Evolutionary conservation across 331 rosid species (phyloP).

Genomic region (Erythrophleum ivorense): DNA sequence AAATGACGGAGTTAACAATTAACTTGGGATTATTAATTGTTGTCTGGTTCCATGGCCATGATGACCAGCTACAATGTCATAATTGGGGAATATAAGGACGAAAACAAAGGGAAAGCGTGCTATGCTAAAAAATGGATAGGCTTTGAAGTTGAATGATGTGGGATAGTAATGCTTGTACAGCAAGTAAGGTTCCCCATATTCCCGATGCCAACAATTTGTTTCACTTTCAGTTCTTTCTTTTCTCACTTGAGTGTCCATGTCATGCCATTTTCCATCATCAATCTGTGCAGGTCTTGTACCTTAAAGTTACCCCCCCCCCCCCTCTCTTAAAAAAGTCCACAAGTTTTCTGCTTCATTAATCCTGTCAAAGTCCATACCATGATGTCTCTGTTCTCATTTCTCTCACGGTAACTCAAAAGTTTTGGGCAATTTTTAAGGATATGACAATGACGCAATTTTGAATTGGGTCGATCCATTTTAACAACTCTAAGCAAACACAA

Average conservation of each 20-base stretch:
- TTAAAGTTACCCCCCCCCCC: background rate
- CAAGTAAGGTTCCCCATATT: conserved; percentile 23
- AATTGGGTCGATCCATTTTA: no score
- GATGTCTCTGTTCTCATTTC: background rate
- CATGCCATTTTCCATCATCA: conserved; percentile 17
- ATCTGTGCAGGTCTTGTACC: background rate
- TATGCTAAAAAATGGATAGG: background rate
- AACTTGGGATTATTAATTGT: no score
- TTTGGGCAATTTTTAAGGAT: no score
- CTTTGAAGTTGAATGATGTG: conserved; percentile 14
- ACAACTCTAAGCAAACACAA: no score
- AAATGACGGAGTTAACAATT: no score
- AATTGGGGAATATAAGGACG: conserved; percentile 10
- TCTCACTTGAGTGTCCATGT: conserved; percentile 1
- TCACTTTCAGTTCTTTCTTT: background rate
- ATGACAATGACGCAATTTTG: no score
- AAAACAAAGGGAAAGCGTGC: background rate
- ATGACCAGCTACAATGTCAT: background rate
- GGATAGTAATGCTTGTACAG: conserved; percentile 20
- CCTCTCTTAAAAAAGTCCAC: no score
- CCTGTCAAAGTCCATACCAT: background rate
- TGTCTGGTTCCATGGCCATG: no score
- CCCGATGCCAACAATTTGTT: background rate
- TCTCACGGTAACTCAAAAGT: no score
- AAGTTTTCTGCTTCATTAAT: background rate